A percentile compares a stretch with the other conserved stretches of the same genome.
Conservation (phyloP, 345 rosid genomes). For the Conringia planisiliqua region DNA sequence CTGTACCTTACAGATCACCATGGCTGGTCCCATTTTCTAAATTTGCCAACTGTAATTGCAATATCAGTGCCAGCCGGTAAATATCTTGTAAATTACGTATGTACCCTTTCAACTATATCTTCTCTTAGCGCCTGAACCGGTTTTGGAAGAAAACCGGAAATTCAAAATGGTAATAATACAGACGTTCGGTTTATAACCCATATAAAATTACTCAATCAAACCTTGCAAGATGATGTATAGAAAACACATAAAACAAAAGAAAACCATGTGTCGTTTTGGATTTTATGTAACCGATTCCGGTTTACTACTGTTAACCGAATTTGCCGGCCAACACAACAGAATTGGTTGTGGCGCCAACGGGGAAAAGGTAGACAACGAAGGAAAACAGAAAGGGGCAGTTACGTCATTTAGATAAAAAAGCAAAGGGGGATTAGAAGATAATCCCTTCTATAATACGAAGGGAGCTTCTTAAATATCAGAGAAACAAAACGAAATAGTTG, state of each 20-base stretch:
- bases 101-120: neutral
- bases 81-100: neutral
- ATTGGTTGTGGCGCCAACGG: conserved; percentile 27
- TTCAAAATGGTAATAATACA: neutral
- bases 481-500: neutral
- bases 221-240: neutral
- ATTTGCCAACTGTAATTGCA: conserved; percentile 27
- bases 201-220: neutral
- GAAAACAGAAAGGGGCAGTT: conserved; percentile 18
- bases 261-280: neutral
- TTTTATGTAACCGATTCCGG: neutral
- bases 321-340: conserved; percentile 1
- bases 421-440: neutral
- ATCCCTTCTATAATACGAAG: conserved; percentile 22
- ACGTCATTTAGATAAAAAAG: conserved; percentile 4
- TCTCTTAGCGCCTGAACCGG: neutral
- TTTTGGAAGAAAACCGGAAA: neutral
- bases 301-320: conserved; percentile 5
- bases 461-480: neutral
- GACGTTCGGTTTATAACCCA: neutral
- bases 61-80: conserved; percentile 15
- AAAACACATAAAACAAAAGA: neutral
- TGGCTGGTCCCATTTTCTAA: neutral
- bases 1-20: conserved; percentile 12
- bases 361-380: neutral